Percentiles rank a stretch among this genome's conserved stretches.
Evolutionary conservation across 2,329 filamentous ascomycete genomes (phyloP).

Genomic region (Cordyceps farinosa): DNA sequence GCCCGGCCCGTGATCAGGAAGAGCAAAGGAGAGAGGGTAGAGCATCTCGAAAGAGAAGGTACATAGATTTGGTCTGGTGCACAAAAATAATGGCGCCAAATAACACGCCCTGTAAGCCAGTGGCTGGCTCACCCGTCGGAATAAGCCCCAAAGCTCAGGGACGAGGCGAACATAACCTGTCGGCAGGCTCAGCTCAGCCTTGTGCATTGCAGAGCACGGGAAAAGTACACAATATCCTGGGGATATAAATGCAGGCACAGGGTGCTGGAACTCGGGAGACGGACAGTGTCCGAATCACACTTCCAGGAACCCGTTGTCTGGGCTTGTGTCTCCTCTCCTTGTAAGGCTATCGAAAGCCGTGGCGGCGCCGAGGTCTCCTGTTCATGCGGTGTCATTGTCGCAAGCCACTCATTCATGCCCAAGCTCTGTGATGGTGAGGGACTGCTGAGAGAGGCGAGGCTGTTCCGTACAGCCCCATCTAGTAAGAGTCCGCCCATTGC

Average conservation of each 20-base stretch:
- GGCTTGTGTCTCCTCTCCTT: background rate
- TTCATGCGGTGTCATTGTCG: background rate
- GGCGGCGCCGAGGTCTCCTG: background rate
- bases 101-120: background rate
- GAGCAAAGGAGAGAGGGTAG: background rate
- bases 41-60: background rate
- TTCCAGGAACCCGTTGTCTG: background rate
- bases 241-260: background rate
- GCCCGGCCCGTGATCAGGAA: background rate
- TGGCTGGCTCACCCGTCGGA: slow-evolving; percentile 6
- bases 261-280: background rate
- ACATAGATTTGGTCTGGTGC: background rate
- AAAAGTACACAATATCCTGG: background rate
- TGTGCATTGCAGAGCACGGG: background rate
- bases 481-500: background rate
- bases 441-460: slow-evolving; percentile 1
- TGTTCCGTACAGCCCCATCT: slow-evolving; percentile 8
- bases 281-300: slow-evolving; percentile 9
- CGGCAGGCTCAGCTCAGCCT: slow-evolving; percentile 9
- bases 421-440: background rate
- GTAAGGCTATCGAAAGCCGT: background rate
- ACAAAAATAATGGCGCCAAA: background rate
- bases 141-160: background rate
- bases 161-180: slow-evolving; percentile 3
- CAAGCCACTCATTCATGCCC: background rate